Evolutionary conservation across 345 rosid species (phyloP), one percentile per base, ranked within the genome.

Genomic region (Aquilaria yunnanensis): DNA sequence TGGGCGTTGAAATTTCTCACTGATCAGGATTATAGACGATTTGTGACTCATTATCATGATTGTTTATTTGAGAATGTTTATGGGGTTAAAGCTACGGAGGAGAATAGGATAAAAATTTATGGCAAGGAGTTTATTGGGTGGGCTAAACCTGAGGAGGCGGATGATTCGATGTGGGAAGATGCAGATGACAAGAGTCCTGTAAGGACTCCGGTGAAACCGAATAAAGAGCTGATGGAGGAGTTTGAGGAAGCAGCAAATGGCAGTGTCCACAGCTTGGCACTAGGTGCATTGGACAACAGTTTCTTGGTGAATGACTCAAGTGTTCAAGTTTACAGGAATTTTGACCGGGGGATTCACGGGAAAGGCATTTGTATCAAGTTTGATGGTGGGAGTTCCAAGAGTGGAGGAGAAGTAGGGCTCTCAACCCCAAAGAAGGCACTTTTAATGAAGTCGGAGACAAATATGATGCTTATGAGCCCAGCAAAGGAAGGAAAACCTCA

Each of bases 401-500:
- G 51, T 6, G 86, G 71, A 29, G 59, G 68, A 3, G 73, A 73
- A 63, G 56, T 51, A 4, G 69, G 66, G 32, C 66, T 75, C 41
- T 73, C 80, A 0, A 84, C 94, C 3, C 94, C 94, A 0, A 85
- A 83, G 65, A 92, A 92, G 83, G 90, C 87, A 1, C 77, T 92
- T 79, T 68, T 92, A 49, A 92, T 92, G 98, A 84, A 92, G 66
- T 96, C 83, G 1, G 97, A 92, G 80, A 92, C 96, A 0, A 92
- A 87, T 70, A 87, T 89, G 96, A 89, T 92, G 98, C 78, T 92
- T 56, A 89, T 85, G 96, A 89, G 96, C 74, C 98, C 98, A 0
- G 70, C 82, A 52, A 83, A 80, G 52, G 85, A 77, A 61, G 97
- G 92, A 65, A 84, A 80, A 54, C 90, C 92, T 9, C 79, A 85